Evolutionary conservation across 116 monocot species (phyloP).

Genomic region (Dioscorea cayenensis): DNA sequence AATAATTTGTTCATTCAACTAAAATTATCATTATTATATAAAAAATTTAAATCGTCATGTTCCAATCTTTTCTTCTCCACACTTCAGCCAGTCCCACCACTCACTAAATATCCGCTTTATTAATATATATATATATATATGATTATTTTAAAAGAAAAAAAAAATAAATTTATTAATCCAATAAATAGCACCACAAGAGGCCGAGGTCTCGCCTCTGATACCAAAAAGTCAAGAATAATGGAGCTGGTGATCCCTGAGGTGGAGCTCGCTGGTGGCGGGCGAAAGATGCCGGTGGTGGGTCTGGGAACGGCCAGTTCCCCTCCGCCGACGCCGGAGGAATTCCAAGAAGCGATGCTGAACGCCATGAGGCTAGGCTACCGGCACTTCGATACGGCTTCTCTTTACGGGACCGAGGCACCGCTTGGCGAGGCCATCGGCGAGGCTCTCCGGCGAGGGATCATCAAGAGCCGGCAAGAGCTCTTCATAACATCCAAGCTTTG

Average conservation of each 20-base stretch:
- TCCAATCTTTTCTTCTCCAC: too few species aligned
- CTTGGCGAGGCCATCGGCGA: slow-evolving; percentile 29
- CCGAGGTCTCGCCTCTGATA: too few species aligned
- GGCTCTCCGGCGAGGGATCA: slow-evolving; percentile 22
- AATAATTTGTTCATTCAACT: too few species aligned
- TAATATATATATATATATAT: too few species aligned
- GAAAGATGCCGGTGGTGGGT: slow-evolving; percentile 25
- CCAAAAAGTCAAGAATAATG: background rate
- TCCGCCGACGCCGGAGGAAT: background rate
- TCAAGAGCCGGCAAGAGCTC: slow-evolving; percentile 28
- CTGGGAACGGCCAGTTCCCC: slow-evolving; percentile 21
- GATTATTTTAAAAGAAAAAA: too few species aligned
- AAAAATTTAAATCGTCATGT: too few species aligned
- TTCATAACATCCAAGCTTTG: slow-evolving; percentile 52
- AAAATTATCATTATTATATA: too few species aligned
- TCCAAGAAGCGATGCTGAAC: slow-evolving; percentile 9
- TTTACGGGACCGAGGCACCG: slow-evolving; percentile 25
- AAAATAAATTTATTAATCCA: too few species aligned
- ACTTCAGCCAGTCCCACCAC: too few species aligned
- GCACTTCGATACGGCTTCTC: slow-evolving; percentile 44
- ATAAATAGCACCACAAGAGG: too few species aligned
- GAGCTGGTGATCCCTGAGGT: slow-evolving; percentile 1
- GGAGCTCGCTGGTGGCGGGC: background rate
- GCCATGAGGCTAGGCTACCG: slow-evolving; percentile 39
- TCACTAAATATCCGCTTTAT: too few species aligned